Base-by-base conservation (phyloP, 805 yeast species). In the Lachancea meyersii region DNA sequence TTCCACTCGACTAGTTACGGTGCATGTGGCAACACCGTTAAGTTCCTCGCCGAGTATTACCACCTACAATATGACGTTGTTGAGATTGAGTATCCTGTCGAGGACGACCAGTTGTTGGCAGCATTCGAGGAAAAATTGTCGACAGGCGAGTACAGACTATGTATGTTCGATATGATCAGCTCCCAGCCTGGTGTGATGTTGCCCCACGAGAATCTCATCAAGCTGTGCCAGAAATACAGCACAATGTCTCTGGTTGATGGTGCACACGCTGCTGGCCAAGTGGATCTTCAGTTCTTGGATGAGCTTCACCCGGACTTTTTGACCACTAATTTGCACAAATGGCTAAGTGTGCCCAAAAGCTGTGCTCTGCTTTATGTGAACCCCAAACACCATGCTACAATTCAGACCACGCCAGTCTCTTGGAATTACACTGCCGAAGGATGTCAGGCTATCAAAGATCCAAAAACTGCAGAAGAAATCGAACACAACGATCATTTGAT, bases 221-320 rank as follows among this genome's bases (percentile, higher is more conserved):
- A 55, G 5, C 51, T 75, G 32, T 77, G 86, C 48, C 57, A 62
- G 11, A 58, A 72, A 38, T 60, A 75, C 37, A 58, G 62, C 11
- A 74, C 76, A 4, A 47, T 79, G 35, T 75, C 85, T 3, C 60
- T 80, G 33, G 71, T 83, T 20, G 91, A 83, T 57, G 91, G 83
- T 11, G 91, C 89, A 4, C 91, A 83, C 54, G 73, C 77, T 1
- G 67, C 77, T 27, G 91, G 91, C 0, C 61, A 70, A 42, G 51
- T 75, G 23, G 71, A 72, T 8, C 41, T 75, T n/a, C 63, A 69
- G 35, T 52, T 59, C 41, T 49, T 78, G 27, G 60, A 57, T 10
- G 53, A 53, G 10, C 48, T 73, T 19, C 48, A 68, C 36, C 85
- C 87, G 0, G 87, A 81, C 52, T 82, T 79, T 55, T 74, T 69